Evolutionary conservation across 139 green algal genomes (phyloP), one percentile per base, ranked within the genome.

Genomic region (Chlamydomonas applanata): DNA sequence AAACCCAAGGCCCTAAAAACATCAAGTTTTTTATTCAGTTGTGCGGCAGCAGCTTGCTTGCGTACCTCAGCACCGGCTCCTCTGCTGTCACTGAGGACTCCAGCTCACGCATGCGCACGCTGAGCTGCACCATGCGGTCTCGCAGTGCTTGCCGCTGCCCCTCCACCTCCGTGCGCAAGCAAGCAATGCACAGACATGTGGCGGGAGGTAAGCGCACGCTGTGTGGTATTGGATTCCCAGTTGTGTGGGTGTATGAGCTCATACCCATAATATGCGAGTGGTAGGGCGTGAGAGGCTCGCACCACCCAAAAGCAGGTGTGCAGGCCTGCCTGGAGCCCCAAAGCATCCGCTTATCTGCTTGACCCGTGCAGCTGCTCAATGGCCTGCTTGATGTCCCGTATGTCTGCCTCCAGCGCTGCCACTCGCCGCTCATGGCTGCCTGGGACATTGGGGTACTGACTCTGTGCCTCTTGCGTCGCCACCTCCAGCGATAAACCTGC

Each of bases 401-500:
- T 70, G 59, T 70, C 59, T 20, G 45, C 57, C 30, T 77, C 16
- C 30, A 77, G 25, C 9, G 36, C 27, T 19, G 45, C 52, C 4
- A 77, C 44, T 19, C 36, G 36, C 35, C 69, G 57, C n/a, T 46
- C 49, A 25, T 83, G 78, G 30, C 36, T 56, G 25, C 72, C 73
- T 35, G 79, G 72, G 3, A 56, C n/a, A 3, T 79, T 52, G 3
- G 78, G 78, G 53, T 83, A 83, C 4, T 34, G 29, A n/a, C 67
- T 73, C 1, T 3, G 25, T 1, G 32, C 61, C 46, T 77, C 67
- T 14, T 74, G 69, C 22, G 71, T 63, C 1, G 30, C 27, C 0
- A 76, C 78, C 24, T 83, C 29, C 34, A 59, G n/a, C 0, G 60
- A 71, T 7, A 83, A 46, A 13, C 75, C 78, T 83, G 68, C 65